These are phyloP conservation scores for Solanum rostratum DNA, from an alignment of 257 asterid genomes.

Conservation along the genomic window DNA sequence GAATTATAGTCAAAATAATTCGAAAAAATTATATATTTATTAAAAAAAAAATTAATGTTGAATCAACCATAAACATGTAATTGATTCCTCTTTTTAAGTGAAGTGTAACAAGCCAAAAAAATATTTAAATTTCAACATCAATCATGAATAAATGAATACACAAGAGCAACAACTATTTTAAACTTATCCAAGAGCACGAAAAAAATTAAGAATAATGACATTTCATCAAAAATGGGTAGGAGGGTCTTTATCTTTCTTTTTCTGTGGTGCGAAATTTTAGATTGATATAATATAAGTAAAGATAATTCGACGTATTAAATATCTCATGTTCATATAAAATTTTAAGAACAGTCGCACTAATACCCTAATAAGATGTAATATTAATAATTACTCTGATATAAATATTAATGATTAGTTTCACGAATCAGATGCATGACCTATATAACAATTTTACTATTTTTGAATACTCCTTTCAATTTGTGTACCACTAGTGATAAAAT, in stretches of 20 bases:
- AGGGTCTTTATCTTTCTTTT: neutral
- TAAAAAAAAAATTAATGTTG: neutral
- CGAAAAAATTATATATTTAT: neutral
- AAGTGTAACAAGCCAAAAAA: neutral
- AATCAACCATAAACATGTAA: neutral
- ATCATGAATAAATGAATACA: neutral
- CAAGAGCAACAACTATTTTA: neutral
- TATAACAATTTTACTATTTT: neutral
- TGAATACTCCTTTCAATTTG: neutral
- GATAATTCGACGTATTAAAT: neutral
- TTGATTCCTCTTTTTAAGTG: neutral
- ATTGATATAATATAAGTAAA: neutral
- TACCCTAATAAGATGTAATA: neutral
- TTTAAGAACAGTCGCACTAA: fast-evolving
- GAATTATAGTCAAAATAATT: neutral
- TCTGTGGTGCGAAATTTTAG: neutral
- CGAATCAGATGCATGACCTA: neutral
- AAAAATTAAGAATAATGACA: neutral
- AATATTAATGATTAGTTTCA: neutral
- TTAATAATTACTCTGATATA: fast-evolving
- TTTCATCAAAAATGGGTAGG: neutral
- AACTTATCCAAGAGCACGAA: neutral
- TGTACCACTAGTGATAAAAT: neutral
- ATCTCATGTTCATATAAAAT: neutral
- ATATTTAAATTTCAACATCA: neutral